phyloP scores from a whole-genome alignment of 306 rosid species.

The Phaseolus lunatus region DNA sequence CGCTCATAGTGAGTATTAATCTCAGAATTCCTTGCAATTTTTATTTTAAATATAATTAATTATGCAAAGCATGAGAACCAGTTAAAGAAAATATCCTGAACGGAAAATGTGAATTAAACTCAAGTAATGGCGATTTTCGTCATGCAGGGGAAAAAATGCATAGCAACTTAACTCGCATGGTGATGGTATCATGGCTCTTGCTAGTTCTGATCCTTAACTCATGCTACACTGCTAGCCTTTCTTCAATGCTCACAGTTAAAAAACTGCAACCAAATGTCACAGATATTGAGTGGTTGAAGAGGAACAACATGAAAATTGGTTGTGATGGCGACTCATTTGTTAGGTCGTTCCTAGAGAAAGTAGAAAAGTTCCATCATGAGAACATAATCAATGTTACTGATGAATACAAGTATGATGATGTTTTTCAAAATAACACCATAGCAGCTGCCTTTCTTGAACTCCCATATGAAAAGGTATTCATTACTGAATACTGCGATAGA shows the following conservation, averaged over 20 bases:
- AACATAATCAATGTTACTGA: constrained; percentile 39
- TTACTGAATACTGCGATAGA: constrained; percentile 52
- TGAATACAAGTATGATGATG: constrained; percentile 43
- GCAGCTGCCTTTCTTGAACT: constrained; percentile 77
- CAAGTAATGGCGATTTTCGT: neutral
- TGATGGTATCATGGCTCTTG: constrained; percentile 64
- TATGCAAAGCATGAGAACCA: neutral
- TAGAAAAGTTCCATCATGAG: constrained; percentile 42
- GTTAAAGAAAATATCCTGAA: neutral
- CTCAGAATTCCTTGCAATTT: constrained; percentile 21
- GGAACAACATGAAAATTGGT: constrained; percentile 55
- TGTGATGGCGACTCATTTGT: constrained; percentile 66
- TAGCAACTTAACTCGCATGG: constrained; percentile 58
- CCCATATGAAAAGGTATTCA: constrained; percentile 63
- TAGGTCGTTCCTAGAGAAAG: constrained; percentile 49
- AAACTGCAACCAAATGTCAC: constrained; percentile 47
- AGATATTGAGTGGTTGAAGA: constrained; percentile 55
- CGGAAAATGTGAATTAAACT: constrained; percentile 18
- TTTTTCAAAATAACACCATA: constrained; percentile 48
- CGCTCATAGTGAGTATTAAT: constrained; percentile 67
- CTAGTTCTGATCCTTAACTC: constrained; percentile 62
- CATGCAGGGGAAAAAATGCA: constrained; percentile 59
- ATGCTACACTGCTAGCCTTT: constrained; percentile 77
- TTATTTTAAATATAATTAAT: constrained; percentile 5
- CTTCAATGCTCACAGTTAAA: constrained; percentile 71